These are phyloP conservation scores for Cicer judaicum DNA, from an alignment of 306 rosid genomes.

Conservation along the genomic window DNA sequence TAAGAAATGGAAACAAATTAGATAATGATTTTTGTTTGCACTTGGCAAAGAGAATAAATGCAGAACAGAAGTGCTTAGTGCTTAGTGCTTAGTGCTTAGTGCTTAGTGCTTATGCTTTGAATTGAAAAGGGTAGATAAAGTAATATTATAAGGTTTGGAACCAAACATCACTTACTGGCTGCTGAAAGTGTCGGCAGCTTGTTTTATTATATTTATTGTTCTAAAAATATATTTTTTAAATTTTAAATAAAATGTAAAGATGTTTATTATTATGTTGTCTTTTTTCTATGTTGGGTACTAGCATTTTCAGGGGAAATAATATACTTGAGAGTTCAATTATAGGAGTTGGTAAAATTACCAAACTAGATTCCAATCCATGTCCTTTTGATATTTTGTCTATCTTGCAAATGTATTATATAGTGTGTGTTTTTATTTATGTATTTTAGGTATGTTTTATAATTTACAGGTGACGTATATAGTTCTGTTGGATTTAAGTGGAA, in stretches of 20 bases:
- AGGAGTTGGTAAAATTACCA: conserved; percentile 42
- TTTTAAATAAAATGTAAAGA: not conserved
- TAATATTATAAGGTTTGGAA: conserved; percentile 39
- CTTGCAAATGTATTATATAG: not conserved
- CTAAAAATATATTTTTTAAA: not conserved
- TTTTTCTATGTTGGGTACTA: conserved; percentile 28
- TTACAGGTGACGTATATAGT: not conserved
- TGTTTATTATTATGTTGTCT: conserved; percentile 6
- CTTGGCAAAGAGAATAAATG: conserved; percentile 6
- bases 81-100: conserved; percentile 3
- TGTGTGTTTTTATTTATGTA: conserved; percentile 11
- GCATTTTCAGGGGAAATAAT: conserved; percentile 29
- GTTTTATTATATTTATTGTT: not conserved
- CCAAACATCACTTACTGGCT: conserved; percentile 41
- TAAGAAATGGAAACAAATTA: conserved; percentile 16
- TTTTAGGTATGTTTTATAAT: conserved; percentile 32
- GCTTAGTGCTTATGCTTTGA: not conserved
- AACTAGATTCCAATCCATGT: conserved; percentile 27
- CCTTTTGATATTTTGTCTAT: conserved; percentile 11
- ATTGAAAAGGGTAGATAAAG: not conserved
- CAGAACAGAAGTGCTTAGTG: conserved; percentile 7
- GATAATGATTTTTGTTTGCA: conserved; percentile 4
- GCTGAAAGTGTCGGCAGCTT: conserved; percentile 72
- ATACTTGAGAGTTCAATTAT: conserved; percentile 41
- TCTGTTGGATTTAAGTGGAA: not conserved